Percentiles rank a stretch among this genome's conserved stretches.
These are phyloP conservation scores for Tetrapisispora arboricola DNA, from an alignment of 805 yeast species.

Conservation along the genomic window DNA sequence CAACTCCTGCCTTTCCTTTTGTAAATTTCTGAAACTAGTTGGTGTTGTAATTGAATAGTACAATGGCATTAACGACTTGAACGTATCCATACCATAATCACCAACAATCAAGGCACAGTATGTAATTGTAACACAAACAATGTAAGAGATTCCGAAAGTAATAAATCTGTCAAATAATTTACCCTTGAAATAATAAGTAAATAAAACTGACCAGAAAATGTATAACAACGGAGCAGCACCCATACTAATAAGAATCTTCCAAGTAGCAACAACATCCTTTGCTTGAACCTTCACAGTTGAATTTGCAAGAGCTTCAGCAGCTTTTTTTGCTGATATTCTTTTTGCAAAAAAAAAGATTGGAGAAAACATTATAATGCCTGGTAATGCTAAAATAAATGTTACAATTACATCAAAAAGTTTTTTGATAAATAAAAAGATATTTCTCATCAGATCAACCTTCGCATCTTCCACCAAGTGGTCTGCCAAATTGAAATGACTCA, in stretches of 20 bases:
- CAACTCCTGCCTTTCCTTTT: conserved; percentile 49
- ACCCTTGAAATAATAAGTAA: conserved; percentile 31
- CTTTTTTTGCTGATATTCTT: conserved; percentile 60
- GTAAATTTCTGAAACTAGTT: conserved; percentile 46
- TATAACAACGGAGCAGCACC: conserved; percentile 84
- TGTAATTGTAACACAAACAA: conserved; percentile 62
- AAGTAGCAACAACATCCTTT: conserved; percentile 89
- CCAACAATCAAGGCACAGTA: conserved; percentile 89
- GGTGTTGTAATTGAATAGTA: conserved; percentile 55
- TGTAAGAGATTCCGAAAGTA: conserved; percentile 44
- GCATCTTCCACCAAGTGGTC: conserved; percentile 43
- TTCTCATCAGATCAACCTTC: conserved; percentile 40
- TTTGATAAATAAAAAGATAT: conserved; percentile 42
- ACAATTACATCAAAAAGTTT: conserved; percentile 49
- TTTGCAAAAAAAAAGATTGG: conserved; percentile 82
- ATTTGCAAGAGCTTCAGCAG: conserved; percentile 66
- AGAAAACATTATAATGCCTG: conserved; percentile 79
- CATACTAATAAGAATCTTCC: conserved; percentile 88
- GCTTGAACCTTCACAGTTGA: conserved; percentile 89
- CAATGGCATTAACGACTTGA: conserved; percentile 74
- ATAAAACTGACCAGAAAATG: conserved; percentile 62
- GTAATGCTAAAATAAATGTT: conserved; percentile 58
- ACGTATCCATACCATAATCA: conserved; percentile 84
- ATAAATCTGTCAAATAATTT: conserved; percentile 26
- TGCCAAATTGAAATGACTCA: conserved; percentile 54